phyloP scores from a whole-genome alignment of 2,329 filamentous ascomycete species.

The Claviceps digitariae region DNA sequence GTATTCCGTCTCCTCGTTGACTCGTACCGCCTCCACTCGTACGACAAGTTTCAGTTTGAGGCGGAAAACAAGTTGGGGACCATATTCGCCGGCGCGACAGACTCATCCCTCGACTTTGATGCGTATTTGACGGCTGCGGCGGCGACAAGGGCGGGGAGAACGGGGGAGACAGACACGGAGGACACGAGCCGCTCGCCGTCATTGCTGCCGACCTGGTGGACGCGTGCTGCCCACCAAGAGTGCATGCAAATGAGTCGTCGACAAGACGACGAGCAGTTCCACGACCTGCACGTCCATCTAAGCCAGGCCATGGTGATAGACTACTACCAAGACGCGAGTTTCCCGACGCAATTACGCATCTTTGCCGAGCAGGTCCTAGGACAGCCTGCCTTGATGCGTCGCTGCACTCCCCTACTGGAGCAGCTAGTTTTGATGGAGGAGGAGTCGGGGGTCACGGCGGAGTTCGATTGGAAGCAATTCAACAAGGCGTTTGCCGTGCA shows the following conservation, averaged over 20 bases:
- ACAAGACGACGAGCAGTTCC: constrained; percentile 9
- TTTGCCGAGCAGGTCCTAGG: constrained; percentile 21
- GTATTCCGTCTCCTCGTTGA: constrained; percentile 30
- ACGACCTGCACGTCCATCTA: constrained; percentile 13
- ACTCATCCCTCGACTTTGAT: constrained; percentile 16
- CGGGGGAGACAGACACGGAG: background rate
- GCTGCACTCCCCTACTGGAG: background rate
- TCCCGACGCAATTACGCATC: constrained; percentile 30
- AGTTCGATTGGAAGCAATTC: constrained; percentile 1
- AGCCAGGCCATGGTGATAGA: constrained; percentile 18
- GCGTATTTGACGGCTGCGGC: constrained; percentile 8
- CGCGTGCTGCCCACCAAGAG: constrained; percentile 14
- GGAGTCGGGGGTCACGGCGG: background rate
- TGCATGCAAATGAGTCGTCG: constrained; percentile 19
- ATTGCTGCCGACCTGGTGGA: constrained; percentile 28
- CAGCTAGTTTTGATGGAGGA: background rate
- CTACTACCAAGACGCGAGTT: constrained; percentile 22
- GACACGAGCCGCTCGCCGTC: background rate
- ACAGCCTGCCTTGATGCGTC: background rate
- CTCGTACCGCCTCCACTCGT: constrained; percentile 25
- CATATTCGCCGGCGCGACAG: constrained; percentile 9
- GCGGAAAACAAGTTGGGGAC: constrained; percentile 8
- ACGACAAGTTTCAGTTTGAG: constrained; percentile 16
- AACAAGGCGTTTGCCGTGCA: background rate
- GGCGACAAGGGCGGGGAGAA: background rate